A percentile compares a stretch with the other conserved stretches of the same genome.
phyloP scores from a whole-genome alignment of 1,284 basidiomycete genomes.

The Leccinum solheimii region DNA sequence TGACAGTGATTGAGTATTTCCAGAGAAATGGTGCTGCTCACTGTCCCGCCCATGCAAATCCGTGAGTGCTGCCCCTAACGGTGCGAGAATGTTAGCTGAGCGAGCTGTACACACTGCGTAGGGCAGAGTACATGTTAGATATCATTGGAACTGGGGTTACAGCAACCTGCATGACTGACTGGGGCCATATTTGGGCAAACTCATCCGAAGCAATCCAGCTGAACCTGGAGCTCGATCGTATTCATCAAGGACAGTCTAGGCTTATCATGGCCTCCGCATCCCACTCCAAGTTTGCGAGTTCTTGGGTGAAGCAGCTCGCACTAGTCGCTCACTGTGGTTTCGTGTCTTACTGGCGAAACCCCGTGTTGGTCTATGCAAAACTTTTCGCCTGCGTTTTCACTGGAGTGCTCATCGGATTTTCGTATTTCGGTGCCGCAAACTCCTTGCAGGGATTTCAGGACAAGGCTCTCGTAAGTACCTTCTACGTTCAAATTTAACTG shows the following conservation, averaged over 20 bases:
- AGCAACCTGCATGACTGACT: conserved; percentile 42
- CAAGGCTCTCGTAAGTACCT: conserved; percentile 56
- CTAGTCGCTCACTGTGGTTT: conserved; percentile 39
- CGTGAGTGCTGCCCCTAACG: conserved; percentile 17
- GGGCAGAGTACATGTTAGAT: conserved; percentile 69
- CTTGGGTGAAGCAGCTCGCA: conserved; percentile 50
- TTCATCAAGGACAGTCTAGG: conserved; percentile 31
- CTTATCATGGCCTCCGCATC: conserved; percentile 14
- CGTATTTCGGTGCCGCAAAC: conserved; percentile 65
- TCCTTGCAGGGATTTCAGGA: conserved; percentile 75
- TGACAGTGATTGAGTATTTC: conserved; percentile 66
- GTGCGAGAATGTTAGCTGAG: background rate
- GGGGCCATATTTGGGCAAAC: conserved; percentile 45
- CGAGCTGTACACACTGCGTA: conserved; percentile 17
- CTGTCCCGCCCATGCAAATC: conserved; percentile 45
- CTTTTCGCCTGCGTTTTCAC: conserved; percentile 51
- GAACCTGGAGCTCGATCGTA: conserved; percentile 39
- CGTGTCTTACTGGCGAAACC: conserved; percentile 49
- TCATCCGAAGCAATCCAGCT: conserved; percentile 38
- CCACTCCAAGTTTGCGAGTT: conserved; percentile 51
- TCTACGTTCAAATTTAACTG: background rate
- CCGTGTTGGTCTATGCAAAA: conserved; percentile 77
- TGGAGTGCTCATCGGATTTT: conserved; percentile 62
- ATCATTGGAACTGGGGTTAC: conserved; percentile 66
- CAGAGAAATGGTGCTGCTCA: conserved; percentile 56